Evolutionary conservation across 2,329 filamentous ascomycete genomes (phyloP).

Genomic region (Xylariaceae sp.): DNA sequence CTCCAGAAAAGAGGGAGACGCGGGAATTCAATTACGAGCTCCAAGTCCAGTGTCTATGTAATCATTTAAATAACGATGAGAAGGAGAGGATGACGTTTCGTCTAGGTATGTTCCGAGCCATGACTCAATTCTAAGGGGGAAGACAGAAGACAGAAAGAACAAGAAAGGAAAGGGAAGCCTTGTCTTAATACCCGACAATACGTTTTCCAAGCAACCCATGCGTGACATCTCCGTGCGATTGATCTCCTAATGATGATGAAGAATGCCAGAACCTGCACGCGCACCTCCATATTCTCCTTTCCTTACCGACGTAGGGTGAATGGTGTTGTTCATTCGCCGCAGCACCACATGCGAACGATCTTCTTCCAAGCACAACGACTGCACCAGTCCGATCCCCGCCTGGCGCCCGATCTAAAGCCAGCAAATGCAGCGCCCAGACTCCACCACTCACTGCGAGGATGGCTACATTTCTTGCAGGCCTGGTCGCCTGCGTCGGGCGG

Average conservation of each 20-base stretch:
- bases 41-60: slow-evolving; percentile 3
- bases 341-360: slow-evolving; percentile 20
- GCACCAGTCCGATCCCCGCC: slow-evolving; percentile 25
- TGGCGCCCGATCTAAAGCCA: slow-evolving; percentile 17
- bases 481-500: neutral
- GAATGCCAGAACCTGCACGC: neutral
- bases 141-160: neutral
- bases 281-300: neutral
- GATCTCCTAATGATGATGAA: neutral
- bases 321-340: neutral
- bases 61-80: slow-evolving; percentile 7
- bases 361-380: slow-evolving; percentile 25
- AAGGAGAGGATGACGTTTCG: no score
- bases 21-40: no score
- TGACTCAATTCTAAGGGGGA: slow-evolving; percentile 9
- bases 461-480: slow-evolving; percentile 23
- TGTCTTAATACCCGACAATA: no score
- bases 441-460: slow-evolving; percentile 22
- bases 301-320: neutral
- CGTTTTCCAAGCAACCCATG: slow-evolving; percentile 6
- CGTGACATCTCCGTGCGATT: no score
- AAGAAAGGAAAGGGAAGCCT: neutral
- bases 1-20: no score
- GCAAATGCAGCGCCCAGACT: slow-evolving; percentile 23
- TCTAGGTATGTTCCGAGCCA: neutral